Conservation (phyloP, 2,329 filamentous ascomycete genomes). For the Neofusicoccum laricinum region DNA sequence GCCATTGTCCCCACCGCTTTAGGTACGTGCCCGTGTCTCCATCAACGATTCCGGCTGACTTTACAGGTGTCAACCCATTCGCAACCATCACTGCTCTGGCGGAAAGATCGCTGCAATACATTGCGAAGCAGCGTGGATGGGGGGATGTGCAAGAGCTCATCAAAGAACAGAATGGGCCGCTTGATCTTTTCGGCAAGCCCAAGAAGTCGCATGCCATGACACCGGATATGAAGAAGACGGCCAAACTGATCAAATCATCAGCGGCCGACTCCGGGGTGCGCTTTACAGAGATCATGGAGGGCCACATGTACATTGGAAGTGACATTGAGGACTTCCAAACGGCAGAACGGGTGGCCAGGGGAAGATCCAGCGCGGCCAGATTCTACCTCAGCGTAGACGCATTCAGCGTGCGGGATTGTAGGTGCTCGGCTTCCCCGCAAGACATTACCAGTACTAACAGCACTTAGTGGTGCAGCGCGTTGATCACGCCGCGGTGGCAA, state of each 20-base stretch:
- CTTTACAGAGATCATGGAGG: conserved; percentile 65
- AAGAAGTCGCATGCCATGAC: not conserved
- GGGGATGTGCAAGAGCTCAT: conserved; percentile 4
- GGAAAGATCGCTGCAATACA: conserved; percentile 58
- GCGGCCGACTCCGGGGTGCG: conserved; percentile 46
- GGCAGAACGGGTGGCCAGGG: conserved; percentile 18
- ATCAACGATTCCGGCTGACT: not conserved
- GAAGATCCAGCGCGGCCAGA: conserved; percentile 16
- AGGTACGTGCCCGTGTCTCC: conserved; percentile 27
- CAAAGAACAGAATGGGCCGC: conserved; percentile 25
- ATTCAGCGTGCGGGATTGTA: not conserved
- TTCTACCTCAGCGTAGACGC: conserved; percentile 23
- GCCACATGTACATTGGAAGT: conserved; percentile 51
- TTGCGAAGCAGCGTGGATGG: conserved; percentile 39
- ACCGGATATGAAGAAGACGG: not conserved
- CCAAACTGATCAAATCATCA: conserved; percentile 20
- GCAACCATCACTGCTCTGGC: conserved; percentile 68
- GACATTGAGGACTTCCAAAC: conserved; percentile 53
- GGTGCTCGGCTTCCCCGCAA: not conserved
- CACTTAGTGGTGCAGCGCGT: conserved; percentile 19
- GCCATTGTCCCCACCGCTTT: conserved; percentile 61
- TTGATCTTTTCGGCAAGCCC: conserved; percentile 18
- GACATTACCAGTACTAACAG: not conserved
- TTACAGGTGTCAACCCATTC: conserved; percentile 57
- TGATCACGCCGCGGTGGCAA: conserved; percentile 54